These are phyloP conservation scores for Globisporangium mamillatum DNA, from an alignment of 352 stramenopile species.

Conservation along the genomic window DNA sequence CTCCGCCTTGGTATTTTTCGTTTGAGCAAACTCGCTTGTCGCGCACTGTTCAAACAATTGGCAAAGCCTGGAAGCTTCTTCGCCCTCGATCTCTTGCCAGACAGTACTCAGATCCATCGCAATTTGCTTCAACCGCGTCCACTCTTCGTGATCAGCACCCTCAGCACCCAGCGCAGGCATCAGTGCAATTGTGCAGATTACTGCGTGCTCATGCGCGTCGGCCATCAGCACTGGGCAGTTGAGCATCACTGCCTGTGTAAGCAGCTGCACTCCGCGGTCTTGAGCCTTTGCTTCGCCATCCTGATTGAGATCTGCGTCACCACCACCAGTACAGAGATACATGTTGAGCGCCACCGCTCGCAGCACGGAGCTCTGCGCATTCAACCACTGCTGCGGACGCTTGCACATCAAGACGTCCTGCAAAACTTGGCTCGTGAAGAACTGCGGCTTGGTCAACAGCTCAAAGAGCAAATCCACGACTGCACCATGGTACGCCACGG, in stretches of 20 bases:
- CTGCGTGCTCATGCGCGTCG: conserved; percentile 31
- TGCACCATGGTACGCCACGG: conserved; percentile 20
- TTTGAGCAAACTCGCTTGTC: not conserved
- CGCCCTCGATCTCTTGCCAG: conserved; percentile 7
- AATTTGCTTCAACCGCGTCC: not conserved
- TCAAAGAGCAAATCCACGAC: conserved; percentile 44
- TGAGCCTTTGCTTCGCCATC: not conserved
- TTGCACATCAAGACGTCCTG: conserved; percentile 50
- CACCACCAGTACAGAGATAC: conserved; percentile 15
- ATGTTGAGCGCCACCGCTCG: conserved; percentile 41
- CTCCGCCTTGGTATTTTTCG: not conserved
- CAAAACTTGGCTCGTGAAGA: conserved; percentile 35
- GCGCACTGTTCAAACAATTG: conserved; percentile 3
- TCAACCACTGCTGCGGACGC: conserved; percentile 45
- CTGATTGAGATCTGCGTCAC: not conserved
- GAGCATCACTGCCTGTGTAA: conserved; percentile 27
- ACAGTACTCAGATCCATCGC: conserved; percentile 13
- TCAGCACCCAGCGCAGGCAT: conserved; percentile 27
- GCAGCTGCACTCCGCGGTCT: conserved; percentile 19
- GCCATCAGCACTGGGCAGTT: conserved; percentile 34
- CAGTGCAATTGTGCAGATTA: conserved; percentile 42
- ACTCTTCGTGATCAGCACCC: not conserved
- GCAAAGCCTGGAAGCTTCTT: not conserved
- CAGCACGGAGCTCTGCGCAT: conserved; percentile 41
- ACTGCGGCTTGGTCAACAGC: conserved; percentile 43